Evolutionary conservation across 495 filamentous ascomycete genomes (phyloP), one percentile per base, ranked within the genome.

Genomic region (Daldinia concentrica): DNA sequence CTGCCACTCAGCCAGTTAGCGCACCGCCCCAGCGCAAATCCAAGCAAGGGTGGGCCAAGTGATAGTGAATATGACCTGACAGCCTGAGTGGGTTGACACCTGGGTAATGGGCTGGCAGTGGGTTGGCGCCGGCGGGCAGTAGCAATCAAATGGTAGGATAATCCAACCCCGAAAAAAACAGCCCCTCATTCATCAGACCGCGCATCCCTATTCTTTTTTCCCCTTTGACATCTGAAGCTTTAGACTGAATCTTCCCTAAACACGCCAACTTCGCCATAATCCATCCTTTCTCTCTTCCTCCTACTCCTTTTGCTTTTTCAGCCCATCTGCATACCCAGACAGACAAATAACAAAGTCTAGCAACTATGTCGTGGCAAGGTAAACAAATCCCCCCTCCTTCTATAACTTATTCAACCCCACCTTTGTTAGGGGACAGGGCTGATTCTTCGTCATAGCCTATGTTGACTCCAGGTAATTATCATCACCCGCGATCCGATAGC

Each of bases 341-440:
- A 36, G 19, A 54, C 55, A 68, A 26, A 51, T n/a, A 51, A 26
- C 22, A 37, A 66, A 66, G 39, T 43, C 50, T 51, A 76, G 66
- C 62, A 82, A 85, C 68, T 77, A 88, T 88, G 86, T 88, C 86
- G 78, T 86, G 85, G 85, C 85, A 86, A 85, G 79, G 85, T 86
- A 76, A 73, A 79, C 71, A 51, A 67, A 64, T 45, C 36, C 36
- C 52, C 63, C 45, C 37, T 58, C 36, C 41, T 19, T 11, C 9
- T 9, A 6, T 32, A 1, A 6, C 30, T 1, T 34, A 57, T 54
- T 36, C 24, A 65, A 79, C 79, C 82, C 82, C 79, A 79, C 80
- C 77, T 78, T 76, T 60, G 52, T 54, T 64, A 63, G 68, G 67
- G 66, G 43, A 68, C 51, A 68, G 71, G 71, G 79, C 81, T 83